phyloP scores from a whole-genome alignment of 2,329 filamentous ascomycete species.

The Teratosphaeria viscida region DNA sequence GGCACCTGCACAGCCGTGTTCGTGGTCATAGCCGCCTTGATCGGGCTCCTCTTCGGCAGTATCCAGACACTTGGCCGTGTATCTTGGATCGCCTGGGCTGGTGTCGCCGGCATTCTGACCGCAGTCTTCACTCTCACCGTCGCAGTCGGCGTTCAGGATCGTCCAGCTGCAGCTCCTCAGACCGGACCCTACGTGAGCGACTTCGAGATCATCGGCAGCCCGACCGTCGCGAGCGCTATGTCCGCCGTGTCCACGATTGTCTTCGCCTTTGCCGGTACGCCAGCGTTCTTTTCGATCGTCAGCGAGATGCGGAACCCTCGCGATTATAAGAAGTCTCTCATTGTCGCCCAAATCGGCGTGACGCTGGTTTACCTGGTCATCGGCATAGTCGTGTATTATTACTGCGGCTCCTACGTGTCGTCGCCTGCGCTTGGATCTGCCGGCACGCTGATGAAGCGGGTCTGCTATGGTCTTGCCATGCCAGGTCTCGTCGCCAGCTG shows the following conservation, averaged over 20 bases:
- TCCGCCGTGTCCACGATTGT: slow-evolving; percentile 48
- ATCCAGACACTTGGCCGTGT: slow-evolving; percentile 24
- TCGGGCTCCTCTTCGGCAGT: slow-evolving; percentile 24
- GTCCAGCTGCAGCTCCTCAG: slow-evolving; percentile 50
- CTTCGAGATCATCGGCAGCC: slow-evolving; percentile 44
- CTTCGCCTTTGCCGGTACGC: slow-evolving; percentile 46
- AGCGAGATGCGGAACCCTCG: slow-evolving; percentile 51
- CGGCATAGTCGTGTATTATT: slow-evolving; percentile 49
- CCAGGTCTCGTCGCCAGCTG: slow-evolving; percentile 42
- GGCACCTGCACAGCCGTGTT: slow-evolving; percentile 48
- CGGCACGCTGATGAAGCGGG: slow-evolving; percentile 48
- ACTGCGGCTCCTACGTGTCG: slow-evolving; percentile 51
- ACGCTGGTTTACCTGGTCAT: slow-evolving; percentile 47
- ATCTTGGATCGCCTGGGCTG: slow-evolving; percentile 26
- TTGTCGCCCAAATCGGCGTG: slow-evolving; percentile 48
- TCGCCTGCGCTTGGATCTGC: slow-evolving; percentile 51
- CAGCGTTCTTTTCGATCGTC: slow-evolving; percentile 52
- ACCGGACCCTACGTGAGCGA: slow-evolving; percentile 48
- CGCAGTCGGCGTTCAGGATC: slow-evolving; percentile 45
- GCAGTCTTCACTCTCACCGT: slow-evolving; percentile 33
- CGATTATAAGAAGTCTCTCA: slow-evolving; percentile 47
- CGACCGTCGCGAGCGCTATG: slow-evolving; percentile 48
- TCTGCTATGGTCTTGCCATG: slow-evolving; percentile 49
- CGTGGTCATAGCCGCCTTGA: slow-evolving; percentile 30
- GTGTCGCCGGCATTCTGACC: slow-evolving; percentile 15